phyloP scores from a whole-genome alignment of 352 stramenopile species.

The Globisporangium cederbergense region DNA sequence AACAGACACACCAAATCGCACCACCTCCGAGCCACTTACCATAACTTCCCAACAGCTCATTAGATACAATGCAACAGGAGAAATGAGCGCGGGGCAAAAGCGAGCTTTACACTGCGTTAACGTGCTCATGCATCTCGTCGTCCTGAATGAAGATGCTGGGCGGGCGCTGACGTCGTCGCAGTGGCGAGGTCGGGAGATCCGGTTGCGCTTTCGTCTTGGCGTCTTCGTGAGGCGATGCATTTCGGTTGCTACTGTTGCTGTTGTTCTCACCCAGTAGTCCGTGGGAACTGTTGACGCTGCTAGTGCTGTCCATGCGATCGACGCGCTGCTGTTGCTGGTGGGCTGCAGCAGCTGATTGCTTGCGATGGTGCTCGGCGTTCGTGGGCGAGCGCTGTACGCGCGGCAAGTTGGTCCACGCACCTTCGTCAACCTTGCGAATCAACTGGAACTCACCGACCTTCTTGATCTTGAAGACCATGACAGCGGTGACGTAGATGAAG shows the following conservation, averaged over 20 bases:
- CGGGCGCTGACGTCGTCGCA: conserved; percentile 30
- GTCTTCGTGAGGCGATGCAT: conserved; percentile 6
- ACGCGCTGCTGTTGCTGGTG: conserved; percentile 11
- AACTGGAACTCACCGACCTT: conserved; percentile 83
- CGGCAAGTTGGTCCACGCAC: conserved; percentile 74
- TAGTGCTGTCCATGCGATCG: conserved; percentile 33
- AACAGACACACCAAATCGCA: background rate
- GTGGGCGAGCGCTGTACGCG: conserved; percentile 63
- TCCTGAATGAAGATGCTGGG: conserved; percentile 23
- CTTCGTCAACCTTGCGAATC: conserved; percentile 74
- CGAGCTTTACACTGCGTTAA: conserved; percentile 28
- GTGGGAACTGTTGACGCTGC: conserved; percentile 37
- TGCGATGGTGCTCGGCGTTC: conserved; percentile 15
- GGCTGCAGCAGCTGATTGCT: too few species aligned
- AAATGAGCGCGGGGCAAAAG: background rate
- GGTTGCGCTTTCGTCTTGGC: conserved; percentile 3
- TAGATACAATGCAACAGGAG: background rate
- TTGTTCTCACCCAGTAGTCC: conserved; percentile 17
- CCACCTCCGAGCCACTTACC: background rate
- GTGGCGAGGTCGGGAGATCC: conserved; percentile 28
- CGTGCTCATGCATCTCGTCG: conserved; percentile 21
- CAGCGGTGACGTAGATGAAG: conserved; percentile 85
- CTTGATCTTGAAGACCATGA: conserved; percentile 89
- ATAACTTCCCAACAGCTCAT: background rate
- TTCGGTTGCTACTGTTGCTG: background rate